Conservation (phyloP, 805 yeast genomes). For the Candida saitoana region DNA sequence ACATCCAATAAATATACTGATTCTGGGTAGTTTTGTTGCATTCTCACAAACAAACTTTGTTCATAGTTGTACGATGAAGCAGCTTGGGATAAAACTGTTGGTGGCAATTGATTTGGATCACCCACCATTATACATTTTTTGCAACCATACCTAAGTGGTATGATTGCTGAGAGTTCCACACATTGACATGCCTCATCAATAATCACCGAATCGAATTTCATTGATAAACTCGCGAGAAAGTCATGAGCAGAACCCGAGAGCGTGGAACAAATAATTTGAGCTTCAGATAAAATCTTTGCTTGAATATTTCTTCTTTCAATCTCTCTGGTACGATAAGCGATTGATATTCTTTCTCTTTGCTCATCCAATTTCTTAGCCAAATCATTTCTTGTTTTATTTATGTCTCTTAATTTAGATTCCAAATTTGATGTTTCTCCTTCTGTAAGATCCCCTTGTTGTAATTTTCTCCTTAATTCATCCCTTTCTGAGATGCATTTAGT, state of each 20-base stretch:
- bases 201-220: constrained; percentile 83
- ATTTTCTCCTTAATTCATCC: constrained; percentile 46
- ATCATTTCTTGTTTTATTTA: constrained; percentile 60
- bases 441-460: constrained; percentile 17
- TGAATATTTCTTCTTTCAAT: constrained; percentile 73
- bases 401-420: constrained; percentile 49
- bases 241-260: constrained; percentile 94
- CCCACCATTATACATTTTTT: constrained; percentile 94
- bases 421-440: constrained; percentile 45
- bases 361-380: constrained; percentile 73
- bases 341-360: constrained; percentile 67
- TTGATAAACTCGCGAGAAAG: constrained; percentile 65
- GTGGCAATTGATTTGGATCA: constrained; percentile 97
- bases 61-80: constrained; percentile 81
- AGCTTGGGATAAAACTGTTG: constrained; percentile 86
- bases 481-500: constrained; percentile 54
- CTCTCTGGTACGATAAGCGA: constrained; percentile 71
- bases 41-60: constrained; percentile 89
- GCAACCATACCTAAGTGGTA: constrained; percentile 90
- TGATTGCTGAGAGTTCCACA: constrained; percentile 86
- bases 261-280: constrained; percentile 88
- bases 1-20: constrained; percentile 75
- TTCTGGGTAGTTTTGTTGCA: constrained; percentile 63
- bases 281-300: constrained; percentile 61
- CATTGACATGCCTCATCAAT: constrained; percentile 98